A percentile compares a stretch with the other conserved stretches of the same genome.
These are phyloP conservation scores for Amaranthus palmeri DNA, from an alignment of 148 eudicot species.

Conservation along the genomic window DNA sequence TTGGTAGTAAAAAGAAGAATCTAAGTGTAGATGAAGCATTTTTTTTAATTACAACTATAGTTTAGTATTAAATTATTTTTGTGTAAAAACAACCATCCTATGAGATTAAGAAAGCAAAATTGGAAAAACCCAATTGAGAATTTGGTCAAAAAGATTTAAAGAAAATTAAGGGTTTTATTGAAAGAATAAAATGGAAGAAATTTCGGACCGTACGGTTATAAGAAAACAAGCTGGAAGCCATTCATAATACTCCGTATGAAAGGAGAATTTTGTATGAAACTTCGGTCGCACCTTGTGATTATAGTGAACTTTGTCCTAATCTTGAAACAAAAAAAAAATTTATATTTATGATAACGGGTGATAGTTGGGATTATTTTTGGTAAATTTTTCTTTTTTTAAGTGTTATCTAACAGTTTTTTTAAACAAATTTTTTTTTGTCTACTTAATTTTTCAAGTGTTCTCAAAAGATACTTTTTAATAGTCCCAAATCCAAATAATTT, in stretches of 20 bases:
- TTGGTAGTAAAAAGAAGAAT: neutral
- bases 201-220: neutral
- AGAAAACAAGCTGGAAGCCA: constrained; percentile 1
- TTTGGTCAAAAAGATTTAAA: neutral
- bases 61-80: neutral
- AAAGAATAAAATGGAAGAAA: neutral
- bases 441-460: too few species aligned
- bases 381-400: too few species aligned
- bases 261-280: neutral
- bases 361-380: too few species aligned
- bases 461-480: too few species aligned
- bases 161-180: too few species aligned
- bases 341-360: too few species aligned
- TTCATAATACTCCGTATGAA: neutral
- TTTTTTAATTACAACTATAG: too few species aligned
- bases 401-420: too few species aligned
- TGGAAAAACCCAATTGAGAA: neutral
- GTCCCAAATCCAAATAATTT: too few species aligned
- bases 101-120: neutral
- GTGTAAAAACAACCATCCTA: neutral
- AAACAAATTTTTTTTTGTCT: too few species aligned
- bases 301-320: constrained; percentile 22
- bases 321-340: neutral
- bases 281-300: constrained; percentile 5
- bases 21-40: neutral